Base-by-base conservation (phyloP, 2,329 filamentous ascomycete genomes). In the Botrytis sinoallii region DNA sequence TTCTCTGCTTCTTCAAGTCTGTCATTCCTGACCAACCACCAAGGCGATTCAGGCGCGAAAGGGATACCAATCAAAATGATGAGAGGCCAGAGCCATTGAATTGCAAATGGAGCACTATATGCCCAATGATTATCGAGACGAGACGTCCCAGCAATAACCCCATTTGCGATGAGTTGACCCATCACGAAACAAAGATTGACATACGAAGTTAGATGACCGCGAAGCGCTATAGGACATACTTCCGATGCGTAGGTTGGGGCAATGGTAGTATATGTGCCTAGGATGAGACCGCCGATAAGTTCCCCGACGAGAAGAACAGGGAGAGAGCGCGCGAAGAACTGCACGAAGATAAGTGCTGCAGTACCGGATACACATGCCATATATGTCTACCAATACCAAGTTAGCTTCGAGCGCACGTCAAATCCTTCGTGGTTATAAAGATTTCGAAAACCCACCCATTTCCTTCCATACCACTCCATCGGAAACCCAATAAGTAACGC, bases 31-130 rank as follows among this genome's bases (percentile, higher is more conserved):
- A 87, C 83, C 32, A 86, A 78, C 85, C 84, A 86, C 85, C 85
- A 87, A 0, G 85, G 85, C 0, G 83, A 85, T 76, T 87, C 85
- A 0, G 85, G 85, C 0, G 85, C 85, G 55, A 86, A 80, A 18
- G 80, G 81, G 3, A 88, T 82, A 5, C 84, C 83, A 10, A 85
- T 81, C 73, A 89, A 83, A 40, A 83, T 81, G 70, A 84, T 77
- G 22, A 80, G 81, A 0, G 85, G 85, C 85, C 85, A 88, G 79
- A 88, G 84, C 85, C 86, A 88, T 80, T 89, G 87, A 8, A 88
- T 77, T 4, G 85, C 79, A 61, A 80, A 80, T 0, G 79, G 78
- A 16, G 76, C 74, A 8, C 75, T 76, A 61, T 80, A 81, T 5
- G 77, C 77, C 79, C 79, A 80, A 20, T 79, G 72, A 64, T 63